A percentile compares a stretch with the other conserved stretches of the same genome.
These are phyloP conservation scores for Salix koriyanagi DNA, from an alignment of 345 rosid species.

Conservation along the genomic window DNA sequence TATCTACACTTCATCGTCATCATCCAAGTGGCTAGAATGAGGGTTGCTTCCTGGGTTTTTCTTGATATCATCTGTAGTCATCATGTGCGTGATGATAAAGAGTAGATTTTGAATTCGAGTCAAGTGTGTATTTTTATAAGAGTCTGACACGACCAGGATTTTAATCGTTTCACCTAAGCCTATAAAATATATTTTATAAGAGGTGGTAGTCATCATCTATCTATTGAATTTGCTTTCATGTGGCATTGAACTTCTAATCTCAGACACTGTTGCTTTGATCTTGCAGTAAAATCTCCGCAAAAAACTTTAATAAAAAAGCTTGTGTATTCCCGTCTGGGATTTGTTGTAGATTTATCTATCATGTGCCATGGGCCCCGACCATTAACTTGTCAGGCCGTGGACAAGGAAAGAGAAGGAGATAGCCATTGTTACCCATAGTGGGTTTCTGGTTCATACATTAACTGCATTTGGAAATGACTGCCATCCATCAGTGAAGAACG, in stretches of 20 bases:
- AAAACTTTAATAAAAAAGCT: background rate
- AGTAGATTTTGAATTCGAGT: too few relatives aligned
- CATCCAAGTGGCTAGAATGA: background rate
- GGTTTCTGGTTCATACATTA: constrained; percentile 79
- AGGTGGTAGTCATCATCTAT: too few relatives aligned
- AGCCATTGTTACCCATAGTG: constrained; percentile 92
- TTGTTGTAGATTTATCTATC: background rate
- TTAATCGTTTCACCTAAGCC: too few relatives aligned
- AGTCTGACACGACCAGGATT: too few relatives aligned
- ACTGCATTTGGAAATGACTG: constrained; percentile 69
- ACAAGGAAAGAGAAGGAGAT: constrained; percentile 95
- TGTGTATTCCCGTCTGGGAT: background rate
- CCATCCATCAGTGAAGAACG: constrained; percentile 66
- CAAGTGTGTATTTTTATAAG: rapidly evolving
- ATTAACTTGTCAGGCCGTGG: constrained; percentile 65
- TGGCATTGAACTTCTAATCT: background rate
- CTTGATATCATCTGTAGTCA: background rate
- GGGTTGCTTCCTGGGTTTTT: background rate
- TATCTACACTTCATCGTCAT: background rate
- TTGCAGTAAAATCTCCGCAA: background rate
- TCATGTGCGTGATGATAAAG: too few relatives aligned
- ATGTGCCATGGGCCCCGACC: constrained; percentile 3
- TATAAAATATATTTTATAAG: too few relatives aligned
- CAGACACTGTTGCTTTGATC: background rate
- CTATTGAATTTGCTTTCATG: background rate